Evolutionary conservation across 805 yeast genomes (phyloP).

Genomic region (Candida mattraensis): DNA sequence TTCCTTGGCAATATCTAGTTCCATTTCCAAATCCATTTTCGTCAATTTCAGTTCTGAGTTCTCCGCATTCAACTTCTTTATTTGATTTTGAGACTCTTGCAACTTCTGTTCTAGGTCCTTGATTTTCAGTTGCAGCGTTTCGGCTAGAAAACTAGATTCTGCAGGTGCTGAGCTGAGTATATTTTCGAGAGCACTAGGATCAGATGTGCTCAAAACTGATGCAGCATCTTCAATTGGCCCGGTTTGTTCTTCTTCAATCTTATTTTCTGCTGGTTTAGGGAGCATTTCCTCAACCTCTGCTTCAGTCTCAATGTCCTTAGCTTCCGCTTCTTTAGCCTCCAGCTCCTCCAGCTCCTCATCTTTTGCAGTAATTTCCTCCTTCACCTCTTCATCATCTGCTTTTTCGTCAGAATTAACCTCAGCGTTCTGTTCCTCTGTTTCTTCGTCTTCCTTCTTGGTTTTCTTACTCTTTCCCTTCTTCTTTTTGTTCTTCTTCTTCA

Average conservation of each 20-base stretch:
- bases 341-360: constrained; percentile 3
- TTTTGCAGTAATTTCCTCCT: constrained; percentile 4
- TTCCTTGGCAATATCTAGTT: constrained; percentile 37
- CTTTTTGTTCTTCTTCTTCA: constrained; percentile 33
- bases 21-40: constrained; percentile 36
- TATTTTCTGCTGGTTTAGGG: not conserved
- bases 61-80: constrained; percentile 20
- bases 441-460: constrained; percentile 10
- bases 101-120: constrained; percentile 34
- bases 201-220: not conserved
- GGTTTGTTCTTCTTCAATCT: too few relatives aligned
- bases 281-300: constrained; percentile 4
- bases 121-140: constrained; percentile 35
- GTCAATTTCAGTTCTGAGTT: constrained; percentile 27
- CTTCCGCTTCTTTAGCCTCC: not conserved
- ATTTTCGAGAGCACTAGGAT: constrained; percentile 15
- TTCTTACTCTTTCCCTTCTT: constrained; percentile 22
- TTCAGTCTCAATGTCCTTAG: not conserved
- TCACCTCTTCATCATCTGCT: constrained; percentile 3
- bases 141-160: constrained; percentile 26
- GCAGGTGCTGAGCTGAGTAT: constrained; percentile 16
- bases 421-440: constrained; percentile 4
- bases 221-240: constrained; percentile 3
- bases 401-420: constrained; percentile 8
- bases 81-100: constrained; percentile 11